Conservation (phyloP, 306 rosid species). For the Prunus padus region DNA sequence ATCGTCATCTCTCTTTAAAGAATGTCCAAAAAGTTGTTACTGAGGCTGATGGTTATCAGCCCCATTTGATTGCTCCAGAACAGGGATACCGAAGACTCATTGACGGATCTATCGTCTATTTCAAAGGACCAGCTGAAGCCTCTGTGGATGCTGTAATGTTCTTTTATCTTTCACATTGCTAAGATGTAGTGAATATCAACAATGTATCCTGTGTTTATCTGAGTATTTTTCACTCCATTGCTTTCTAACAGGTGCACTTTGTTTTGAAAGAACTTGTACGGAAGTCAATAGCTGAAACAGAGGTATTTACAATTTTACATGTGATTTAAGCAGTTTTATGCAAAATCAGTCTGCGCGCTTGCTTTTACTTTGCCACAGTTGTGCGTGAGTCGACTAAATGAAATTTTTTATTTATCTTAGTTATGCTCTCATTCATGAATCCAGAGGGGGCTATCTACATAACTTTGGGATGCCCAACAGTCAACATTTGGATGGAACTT, state of each 20-base stretch:
- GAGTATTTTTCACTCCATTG: constrained; percentile 22
- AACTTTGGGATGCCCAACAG: not conserved
- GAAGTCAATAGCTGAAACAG: constrained; percentile 89
- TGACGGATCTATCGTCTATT: constrained; percentile 87
- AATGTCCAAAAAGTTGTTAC: constrained; percentile 92
- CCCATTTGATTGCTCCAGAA: constrained; percentile 98
- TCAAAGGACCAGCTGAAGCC: constrained; percentile 99
- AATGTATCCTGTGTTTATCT: not conserved
- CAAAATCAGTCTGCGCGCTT: not conserved
- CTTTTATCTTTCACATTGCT: constrained; percentile 6
- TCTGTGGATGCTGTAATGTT: constrained; percentile 94
- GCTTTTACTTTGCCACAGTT: not conserved
- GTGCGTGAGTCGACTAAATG: not conserved
- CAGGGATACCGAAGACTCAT: constrained; percentile 98
- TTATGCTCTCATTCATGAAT: not conserved
- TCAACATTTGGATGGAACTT: not conserved
- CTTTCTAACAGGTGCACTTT: constrained; percentile 68
- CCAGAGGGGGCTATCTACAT: not conserved
- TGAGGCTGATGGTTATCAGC: constrained; percentile 99
- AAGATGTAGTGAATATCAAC: not conserved
- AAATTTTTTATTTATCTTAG: not conserved
- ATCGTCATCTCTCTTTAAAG: constrained; percentile 83
- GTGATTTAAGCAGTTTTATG: not conserved
- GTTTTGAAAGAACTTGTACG: constrained; percentile 95
- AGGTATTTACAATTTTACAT: constrained; percentile 42